phyloP scores from a whole-genome alignment of 768 basidiomycete genomes.

The Obba rivulosa region DNA sequence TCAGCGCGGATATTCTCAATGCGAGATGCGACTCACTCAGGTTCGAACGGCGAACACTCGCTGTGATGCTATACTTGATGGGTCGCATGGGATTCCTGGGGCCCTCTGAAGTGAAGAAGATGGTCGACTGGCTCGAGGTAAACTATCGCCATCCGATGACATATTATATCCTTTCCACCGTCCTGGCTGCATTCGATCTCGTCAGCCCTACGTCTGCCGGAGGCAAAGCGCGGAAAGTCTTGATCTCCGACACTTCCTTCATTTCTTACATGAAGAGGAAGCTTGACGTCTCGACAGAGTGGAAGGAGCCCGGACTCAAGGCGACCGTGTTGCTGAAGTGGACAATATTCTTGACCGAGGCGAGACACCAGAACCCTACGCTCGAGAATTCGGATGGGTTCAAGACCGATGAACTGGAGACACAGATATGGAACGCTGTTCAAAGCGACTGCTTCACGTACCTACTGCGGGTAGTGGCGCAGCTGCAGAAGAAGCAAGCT shows the following conservation, averaged over 20 bases:
- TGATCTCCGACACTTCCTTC: constrained; percentile 42
- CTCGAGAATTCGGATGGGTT: constrained; percentile 63
- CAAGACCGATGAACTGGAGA: constrained; percentile 75
- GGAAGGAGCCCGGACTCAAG: constrained; percentile 69
- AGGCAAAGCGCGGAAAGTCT: constrained; percentile 39
- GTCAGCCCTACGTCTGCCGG: constrained; percentile 47
- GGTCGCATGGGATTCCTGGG: constrained; percentile 58
- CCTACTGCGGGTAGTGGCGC: constrained; percentile 54
- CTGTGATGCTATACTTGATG: constrained; percentile 56
- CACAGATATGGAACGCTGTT: constrained; percentile 76
- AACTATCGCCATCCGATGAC: constrained; percentile 66
- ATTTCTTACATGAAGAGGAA: constrained; percentile 58
- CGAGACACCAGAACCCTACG: constrained; percentile 59
- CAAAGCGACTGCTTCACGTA: constrained; percentile 79
- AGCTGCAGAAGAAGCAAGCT: constrained; percentile 44
- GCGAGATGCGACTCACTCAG: constrained; percentile 69
- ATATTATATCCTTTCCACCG: constrained; percentile 60
- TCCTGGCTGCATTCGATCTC: constrained; percentile 63
- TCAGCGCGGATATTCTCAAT: constrained; percentile 64
- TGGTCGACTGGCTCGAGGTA: constrained; percentile 67
- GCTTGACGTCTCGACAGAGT: constrained; percentile 44
- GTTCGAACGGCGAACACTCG: constrained; percentile 67
- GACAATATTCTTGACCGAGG: constrained; percentile 80
- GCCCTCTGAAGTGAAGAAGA: constrained; percentile 51
- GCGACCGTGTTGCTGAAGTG: constrained; percentile 77